Conservation (phyloP, 148 eudicot genomes). For the Limonium bicolor region DNA sequence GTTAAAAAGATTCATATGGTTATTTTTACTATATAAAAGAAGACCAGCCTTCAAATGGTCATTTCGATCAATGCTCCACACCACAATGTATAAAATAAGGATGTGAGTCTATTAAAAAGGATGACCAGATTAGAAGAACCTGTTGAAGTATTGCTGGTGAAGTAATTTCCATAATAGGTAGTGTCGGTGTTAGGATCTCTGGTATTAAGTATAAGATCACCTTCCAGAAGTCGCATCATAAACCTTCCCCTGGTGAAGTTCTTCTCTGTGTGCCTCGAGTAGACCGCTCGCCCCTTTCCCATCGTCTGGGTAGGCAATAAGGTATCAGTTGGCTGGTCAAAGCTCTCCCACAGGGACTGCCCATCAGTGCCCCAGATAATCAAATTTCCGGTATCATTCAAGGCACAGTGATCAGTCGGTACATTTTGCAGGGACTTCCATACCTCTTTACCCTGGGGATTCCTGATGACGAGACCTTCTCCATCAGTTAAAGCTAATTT, state of each 20-base stretch:
- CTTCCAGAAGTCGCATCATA: conserved; percentile 8
- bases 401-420: conserved; percentile 9
- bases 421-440: conserved; percentile 7
- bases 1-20: background rate
- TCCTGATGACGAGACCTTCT: conserved; percentile 26
- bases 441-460: conserved; percentile 18
- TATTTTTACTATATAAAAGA: background rate
- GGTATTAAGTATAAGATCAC: conserved; percentile 22
- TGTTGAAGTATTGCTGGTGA: conserved; percentile 6
- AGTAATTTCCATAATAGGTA: conserved; percentile 15
- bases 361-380: conserved; percentile 6
- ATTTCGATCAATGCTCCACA: background rate
- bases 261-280: conserved; percentile 16
- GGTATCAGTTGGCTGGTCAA: conserved; percentile 26
- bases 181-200: background rate
- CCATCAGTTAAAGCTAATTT: conserved; percentile 13
- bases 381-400: conserved; percentile 47
- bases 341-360: conserved; percentile 27
- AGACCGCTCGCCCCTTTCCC: conserved; percentile 1
- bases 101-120: background rate
- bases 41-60: background rate
- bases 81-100: background rate
- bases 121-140: conserved; percentile 7
- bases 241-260: conserved; percentile 35
- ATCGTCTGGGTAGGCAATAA: conserved; percentile 27